Evolutionary conservation across 2,329 filamentous ascomycete genomes (phyloP).

Genomic region (Colletotrichum lini): DNA sequence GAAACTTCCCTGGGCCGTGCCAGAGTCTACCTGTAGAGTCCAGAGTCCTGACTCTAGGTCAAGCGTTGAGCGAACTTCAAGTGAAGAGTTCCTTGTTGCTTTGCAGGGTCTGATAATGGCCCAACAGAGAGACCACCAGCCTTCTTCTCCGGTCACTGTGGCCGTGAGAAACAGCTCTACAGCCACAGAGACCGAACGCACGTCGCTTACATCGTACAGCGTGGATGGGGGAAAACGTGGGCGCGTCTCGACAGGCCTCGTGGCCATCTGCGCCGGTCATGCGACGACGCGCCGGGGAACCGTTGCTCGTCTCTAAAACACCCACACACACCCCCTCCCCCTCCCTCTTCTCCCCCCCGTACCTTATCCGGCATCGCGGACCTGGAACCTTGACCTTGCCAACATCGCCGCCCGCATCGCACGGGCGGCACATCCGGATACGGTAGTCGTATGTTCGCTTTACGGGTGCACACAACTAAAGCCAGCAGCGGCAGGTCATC

Average conservation of each 20-base stretch:
- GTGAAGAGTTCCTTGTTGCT: not conserved
- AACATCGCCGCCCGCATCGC: conserved; percentile 15
- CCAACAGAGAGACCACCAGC: not conserved
- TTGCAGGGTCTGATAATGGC: conserved; percentile 6
- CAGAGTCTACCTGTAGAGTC: conserved; percentile 3
- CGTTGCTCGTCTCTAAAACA: too few species aligned
- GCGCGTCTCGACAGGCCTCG: not conserved
- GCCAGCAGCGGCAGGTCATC: not conserved
- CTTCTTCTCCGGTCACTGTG: conserved; percentile 25
- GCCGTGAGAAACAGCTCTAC: not conserved
- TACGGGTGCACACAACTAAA: not conserved
- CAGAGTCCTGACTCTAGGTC: too few species aligned
- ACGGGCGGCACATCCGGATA: conserved; percentile 16
- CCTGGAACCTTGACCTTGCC: not conserved
- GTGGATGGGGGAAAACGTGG: not conserved
- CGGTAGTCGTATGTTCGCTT: conserved; percentile 7
- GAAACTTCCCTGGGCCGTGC: conserved; percentile 33
- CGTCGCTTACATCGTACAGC: conserved; percentile 9
- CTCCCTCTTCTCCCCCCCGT: not conserved
- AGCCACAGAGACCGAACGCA: not conserved
- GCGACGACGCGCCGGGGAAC: conserved; percentile 4
- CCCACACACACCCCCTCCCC: not conserved
- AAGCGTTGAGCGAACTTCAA: not conserved
- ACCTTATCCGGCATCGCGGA: conserved; percentile 23
- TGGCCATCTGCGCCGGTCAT: not conserved